Evolutionary conservation across 2,329 filamentous ascomycete species (phyloP).

Genomic region (Fusarium palustre): DNA sequence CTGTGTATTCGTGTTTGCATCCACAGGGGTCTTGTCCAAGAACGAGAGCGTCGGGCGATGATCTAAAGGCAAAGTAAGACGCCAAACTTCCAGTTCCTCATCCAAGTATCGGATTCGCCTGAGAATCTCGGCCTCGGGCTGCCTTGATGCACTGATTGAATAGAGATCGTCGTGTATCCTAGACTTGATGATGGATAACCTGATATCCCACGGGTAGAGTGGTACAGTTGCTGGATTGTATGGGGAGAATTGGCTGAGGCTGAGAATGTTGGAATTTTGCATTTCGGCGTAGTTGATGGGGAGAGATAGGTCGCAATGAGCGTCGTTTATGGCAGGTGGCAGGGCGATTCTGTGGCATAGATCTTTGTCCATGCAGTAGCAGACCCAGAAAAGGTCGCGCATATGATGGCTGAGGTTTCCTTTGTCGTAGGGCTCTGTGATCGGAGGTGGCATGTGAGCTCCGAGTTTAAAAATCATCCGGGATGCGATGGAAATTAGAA

Average conservation of each 20-base stretch:
- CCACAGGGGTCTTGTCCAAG: background rate
- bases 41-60: conserved; percentile 7
- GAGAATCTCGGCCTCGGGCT: background rate
- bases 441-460: background rate
- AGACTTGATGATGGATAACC: background rate
- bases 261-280: conserved; percentile 4
- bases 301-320: conserved; percentile 10
- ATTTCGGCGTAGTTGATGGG: background rate
- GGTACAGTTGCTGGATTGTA: background rate
- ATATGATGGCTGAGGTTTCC: background rate
- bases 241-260: fast-evolving
- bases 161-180: background rate
- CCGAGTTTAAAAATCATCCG: background rate
- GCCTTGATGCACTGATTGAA: background rate
- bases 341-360: background rate
- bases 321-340: conserved; percentile 6
- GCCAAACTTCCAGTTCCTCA: conserved; percentile 26
- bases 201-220: conserved; percentile 2
- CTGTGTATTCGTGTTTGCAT: background rate
- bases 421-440: fast-evolving
- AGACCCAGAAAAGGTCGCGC: conserved; percentile 23
- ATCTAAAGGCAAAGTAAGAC: background rate
- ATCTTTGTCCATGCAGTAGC: conserved; percentile 29
- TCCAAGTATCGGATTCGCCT: conserved; percentile 4
- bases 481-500: background rate